Evolutionary conservation across 148 eudicot species (phyloP).

Genomic region (Linanthus parryae): DNA sequence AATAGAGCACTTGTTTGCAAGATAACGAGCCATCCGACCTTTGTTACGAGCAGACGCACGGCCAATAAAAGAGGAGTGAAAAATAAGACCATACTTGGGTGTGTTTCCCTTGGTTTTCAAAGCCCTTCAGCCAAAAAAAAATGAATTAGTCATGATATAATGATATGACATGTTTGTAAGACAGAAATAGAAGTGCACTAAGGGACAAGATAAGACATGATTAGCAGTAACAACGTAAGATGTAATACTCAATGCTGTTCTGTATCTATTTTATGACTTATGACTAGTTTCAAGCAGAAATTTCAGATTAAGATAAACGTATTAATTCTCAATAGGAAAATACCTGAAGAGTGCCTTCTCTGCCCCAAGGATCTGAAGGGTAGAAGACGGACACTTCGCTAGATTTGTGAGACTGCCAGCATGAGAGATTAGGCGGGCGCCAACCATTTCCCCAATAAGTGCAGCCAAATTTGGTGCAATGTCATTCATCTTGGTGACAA

Average conservation of each 20-base stretch:
- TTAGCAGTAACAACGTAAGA: no score
- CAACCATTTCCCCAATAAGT: slow-evolving; percentile 92
- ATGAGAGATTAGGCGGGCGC: slow-evolving; percentile 94
- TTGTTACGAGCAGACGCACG: slow-evolving; percentile 92
- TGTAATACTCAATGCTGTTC: no score
- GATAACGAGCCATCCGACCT: slow-evolving; percentile 99
- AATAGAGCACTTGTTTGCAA: slow-evolving; percentile 97
- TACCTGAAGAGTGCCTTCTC: slow-evolving; percentile 98
- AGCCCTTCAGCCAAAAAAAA: slow-evolving; percentile 50
- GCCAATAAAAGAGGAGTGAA: slow-evolving; percentile 97
- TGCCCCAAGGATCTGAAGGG: slow-evolving; percentile 96
- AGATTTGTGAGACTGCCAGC: slow-evolving; percentile 98
- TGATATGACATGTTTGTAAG: no score
- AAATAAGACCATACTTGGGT: slow-evolving; percentile 93
- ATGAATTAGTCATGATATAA: no score
- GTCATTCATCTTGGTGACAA: slow-evolving; percentile 85
- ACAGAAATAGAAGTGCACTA: no score
- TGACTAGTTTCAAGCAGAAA: no score
- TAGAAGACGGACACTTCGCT: slow-evolving; percentile 97
- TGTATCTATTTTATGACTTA: no score
- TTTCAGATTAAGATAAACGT: no score
- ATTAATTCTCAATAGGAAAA: no score
- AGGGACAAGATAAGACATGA: no score
- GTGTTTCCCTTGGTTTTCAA: slow-evolving; percentile 91
- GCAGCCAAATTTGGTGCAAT: slow-evolving; percentile 97